Evolutionary conservation across 495 filamentous ascomycete genomes (phyloP).

Genomic region (Hypoxylon rickii): DNA sequence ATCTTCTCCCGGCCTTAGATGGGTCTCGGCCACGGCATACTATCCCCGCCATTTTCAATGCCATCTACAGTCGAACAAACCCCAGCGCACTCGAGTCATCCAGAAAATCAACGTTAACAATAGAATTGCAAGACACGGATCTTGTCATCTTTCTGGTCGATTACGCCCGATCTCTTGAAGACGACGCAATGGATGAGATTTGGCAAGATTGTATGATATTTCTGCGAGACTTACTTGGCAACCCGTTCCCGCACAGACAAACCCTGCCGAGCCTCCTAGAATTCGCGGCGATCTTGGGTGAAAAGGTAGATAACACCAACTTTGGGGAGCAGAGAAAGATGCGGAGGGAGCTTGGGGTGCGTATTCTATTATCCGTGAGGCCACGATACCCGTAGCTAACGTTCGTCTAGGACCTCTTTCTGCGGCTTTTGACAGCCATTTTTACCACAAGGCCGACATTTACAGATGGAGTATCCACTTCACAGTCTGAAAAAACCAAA

Average conservation of each 20-base stretch:
- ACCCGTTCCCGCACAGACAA: slow-evolving; percentile 93
- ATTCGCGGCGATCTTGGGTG: slow-evolving; percentile 84
- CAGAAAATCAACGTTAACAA: slow-evolving; percentile 84
- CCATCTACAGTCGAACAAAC: slow-evolving; percentile 92
- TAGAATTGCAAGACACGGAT: slow-evolving; percentile 78
- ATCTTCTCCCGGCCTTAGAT: slow-evolving; percentile 86
- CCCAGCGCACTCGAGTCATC: slow-evolving; percentile 76
- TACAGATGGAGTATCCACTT: slow-evolving; percentile 46
- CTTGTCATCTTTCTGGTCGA: slow-evolving; percentile 85
- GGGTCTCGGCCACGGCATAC: slow-evolving; percentile 90
- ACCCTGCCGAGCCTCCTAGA: slow-evolving; percentile 85
- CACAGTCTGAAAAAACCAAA: slow-evolving; percentile 38
- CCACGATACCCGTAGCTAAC: slow-evolving; percentile 36
- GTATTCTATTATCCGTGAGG: slow-evolving; percentile 35
- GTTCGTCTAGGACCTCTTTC: slow-evolving; percentile 74
- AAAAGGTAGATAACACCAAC: slow-evolving; percentile 96
- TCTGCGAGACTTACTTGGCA: slow-evolving; percentile 83
- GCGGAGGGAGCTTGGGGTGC: slow-evolving; percentile 87
- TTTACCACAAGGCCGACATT: slow-evolving; percentile 84
- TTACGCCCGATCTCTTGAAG: slow-evolving; percentile 87
- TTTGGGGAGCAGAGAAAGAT: slow-evolving; percentile 95
- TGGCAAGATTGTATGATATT: slow-evolving; percentile 95
- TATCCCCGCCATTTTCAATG: slow-evolving; percentile 95
- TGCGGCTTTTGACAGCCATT: slow-evolving; percentile 83
- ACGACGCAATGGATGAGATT: slow-evolving; percentile 99